Evolutionary conservation across 352 stramenopile genomes (phyloP).

Genomic region (Phytophthora pinifolia): DNA sequence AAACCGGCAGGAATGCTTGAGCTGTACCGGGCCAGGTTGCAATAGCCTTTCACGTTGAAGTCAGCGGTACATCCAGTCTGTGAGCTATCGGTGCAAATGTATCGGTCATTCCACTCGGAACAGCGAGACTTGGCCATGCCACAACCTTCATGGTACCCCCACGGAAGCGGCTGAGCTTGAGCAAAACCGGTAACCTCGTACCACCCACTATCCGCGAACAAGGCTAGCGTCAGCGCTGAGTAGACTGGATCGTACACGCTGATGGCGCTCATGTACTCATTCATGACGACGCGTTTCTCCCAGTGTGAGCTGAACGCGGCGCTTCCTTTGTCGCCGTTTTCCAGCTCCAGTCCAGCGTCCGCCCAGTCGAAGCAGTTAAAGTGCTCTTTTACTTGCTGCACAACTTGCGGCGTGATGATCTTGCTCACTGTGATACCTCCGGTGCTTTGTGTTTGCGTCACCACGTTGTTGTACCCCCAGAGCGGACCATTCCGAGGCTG

Average conservation of each 20-base stretch:
- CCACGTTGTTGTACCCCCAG: constrained; percentile 71
- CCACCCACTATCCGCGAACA: constrained; percentile 85
- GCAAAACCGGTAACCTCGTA: constrained; percentile 68
- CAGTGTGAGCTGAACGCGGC: constrained; percentile 71
- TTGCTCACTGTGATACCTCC: constrained; percentile 68
- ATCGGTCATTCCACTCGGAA: constrained; percentile 68
- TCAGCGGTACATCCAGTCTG: constrained; percentile 65
- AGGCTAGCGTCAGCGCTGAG: constrained; percentile 64
- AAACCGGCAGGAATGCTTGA: constrained; percentile 74
- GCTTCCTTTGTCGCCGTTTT: constrained; percentile 69
- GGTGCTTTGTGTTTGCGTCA: constrained; percentile 40
- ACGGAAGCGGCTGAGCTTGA: constrained; percentile 57
- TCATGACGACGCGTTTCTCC: constrained; percentile 83
- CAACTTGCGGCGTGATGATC: constrained; percentile 72
- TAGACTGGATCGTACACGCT: constrained; percentile 76
- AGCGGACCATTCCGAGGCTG: constrained; percentile 56
- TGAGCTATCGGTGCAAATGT: constrained; percentile 50
- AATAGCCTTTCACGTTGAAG: constrained; percentile 74
- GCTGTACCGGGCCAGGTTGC: constrained; percentile 64
- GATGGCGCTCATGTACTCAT: constrained; percentile 86
- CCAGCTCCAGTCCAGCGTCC: constrained; percentile 63
- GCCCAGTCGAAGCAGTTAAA: constrained; percentile 77
- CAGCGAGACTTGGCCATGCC: constrained; percentile 57
- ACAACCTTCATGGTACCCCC: constrained; percentile 78
- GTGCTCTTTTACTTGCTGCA: constrained; percentile 64